phyloP scores from a whole-genome alignment of 1,284 basidiomycete species.

The Cutaneotrichosporon sp. region DNA sequence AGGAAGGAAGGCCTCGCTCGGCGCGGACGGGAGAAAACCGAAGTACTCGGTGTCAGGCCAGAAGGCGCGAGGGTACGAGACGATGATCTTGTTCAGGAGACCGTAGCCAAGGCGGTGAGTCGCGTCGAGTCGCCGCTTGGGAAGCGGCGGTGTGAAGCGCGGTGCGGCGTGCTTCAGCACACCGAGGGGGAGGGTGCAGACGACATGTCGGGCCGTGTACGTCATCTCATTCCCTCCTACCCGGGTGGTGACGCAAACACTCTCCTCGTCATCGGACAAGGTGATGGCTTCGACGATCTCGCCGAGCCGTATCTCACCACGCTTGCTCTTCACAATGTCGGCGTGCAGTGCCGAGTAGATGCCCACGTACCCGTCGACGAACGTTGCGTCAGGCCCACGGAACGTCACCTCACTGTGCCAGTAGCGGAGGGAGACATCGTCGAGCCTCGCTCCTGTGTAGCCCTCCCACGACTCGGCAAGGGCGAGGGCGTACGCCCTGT shows the following conservation, averaged over 20 bases:
- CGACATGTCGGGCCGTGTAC: constrained; percentile 1
- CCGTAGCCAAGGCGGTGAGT: background rate
- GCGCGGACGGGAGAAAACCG: background rate
- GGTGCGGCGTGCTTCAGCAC: background rate
- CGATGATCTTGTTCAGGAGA: constrained; percentile 6
- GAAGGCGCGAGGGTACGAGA: background rate
- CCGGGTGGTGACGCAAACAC: background rate
- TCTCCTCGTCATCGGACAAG: constrained; percentile 2
- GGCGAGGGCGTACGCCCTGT: background rate
- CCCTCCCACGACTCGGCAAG: constrained; percentile 7
- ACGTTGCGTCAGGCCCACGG: constrained; percentile 2
- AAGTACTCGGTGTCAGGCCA: constrained; percentile 6
- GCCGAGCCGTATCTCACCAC: background rate
- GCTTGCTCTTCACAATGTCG: background rate
- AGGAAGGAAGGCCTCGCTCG: background rate
- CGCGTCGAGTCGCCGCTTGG: background rate
- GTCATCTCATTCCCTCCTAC: background rate
- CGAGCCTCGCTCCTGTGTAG: background rate
- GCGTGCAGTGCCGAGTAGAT: background rate
- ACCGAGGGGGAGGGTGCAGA: constrained; percentile 1
- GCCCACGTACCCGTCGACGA: constrained; percentile 2
- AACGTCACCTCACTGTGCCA: constrained; percentile 9
- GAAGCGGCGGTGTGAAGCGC: constrained; percentile 1
- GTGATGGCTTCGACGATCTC: constrained; percentile 5
- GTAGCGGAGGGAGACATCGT: constrained; percentile 1